Conservation (phyloP, 2,329 filamentous ascomycete species). For the Helotiales sp. region DNA sequence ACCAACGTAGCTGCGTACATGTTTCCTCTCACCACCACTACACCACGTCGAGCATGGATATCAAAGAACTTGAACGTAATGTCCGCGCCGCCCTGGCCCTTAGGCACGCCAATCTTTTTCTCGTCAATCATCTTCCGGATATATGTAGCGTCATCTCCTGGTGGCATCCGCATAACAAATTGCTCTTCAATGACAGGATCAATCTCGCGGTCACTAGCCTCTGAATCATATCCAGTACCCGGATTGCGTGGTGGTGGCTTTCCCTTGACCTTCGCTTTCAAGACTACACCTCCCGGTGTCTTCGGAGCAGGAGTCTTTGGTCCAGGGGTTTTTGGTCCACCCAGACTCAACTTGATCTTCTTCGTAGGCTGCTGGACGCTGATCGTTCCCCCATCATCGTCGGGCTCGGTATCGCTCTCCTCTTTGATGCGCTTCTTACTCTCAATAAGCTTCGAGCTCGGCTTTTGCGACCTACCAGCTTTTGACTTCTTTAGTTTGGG, state of each 20-base stretch:
- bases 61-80: conserved; percentile 80
- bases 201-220: conserved; percentile 83
- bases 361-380: conserved; percentile 28
- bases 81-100: conserved; percentile 68
- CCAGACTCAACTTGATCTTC: conserved; percentile 49
- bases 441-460: conserved; percentile 56
- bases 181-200: conserved; percentile 90
- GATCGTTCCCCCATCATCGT: conserved; percentile 36
- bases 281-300: conserved; percentile 35
- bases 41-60: conserved; percentile 58
- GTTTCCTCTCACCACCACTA: conserved; percentile 58
- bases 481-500: conserved; percentile 51
- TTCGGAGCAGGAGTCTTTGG: background rate
- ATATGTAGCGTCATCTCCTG: conserved; percentile 83
- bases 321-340: conserved; percentile 26
- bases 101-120: conserved; percentile 69
- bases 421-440: conserved; percentile 60
- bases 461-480: conserved; percentile 58
- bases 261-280: conserved; percentile 67
- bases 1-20: conserved; percentile 67
- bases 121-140: conserved; percentile 74
- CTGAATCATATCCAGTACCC: conserved; percentile 94
- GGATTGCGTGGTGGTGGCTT: conserved; percentile 66
- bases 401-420: conserved; percentile 51
- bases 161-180: conserved; percentile 84